Percentiles rank a stretch among this genome's conserved stretches.
These are phyloP conservation scores for Trametes sp. DNA, from an alignment of 1,284 basidiomycete species.

Conservation along the genomic window DNA sequence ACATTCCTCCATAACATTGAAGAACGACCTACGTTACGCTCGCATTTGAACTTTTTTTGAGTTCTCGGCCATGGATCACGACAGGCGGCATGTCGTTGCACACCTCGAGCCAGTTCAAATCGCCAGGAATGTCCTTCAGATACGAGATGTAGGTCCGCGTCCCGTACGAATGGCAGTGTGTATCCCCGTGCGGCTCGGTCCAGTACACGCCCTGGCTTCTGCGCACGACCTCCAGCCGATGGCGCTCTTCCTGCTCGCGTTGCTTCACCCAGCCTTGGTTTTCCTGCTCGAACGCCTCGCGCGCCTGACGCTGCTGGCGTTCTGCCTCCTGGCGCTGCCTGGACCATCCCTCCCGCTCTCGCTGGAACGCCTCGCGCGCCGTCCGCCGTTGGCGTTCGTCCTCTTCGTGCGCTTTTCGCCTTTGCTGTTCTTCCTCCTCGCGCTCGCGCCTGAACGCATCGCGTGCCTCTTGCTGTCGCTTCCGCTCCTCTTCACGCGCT, in stretches of 20 bases:
- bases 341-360: neutral
- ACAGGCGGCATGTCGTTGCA: slow-evolving; percentile 31
- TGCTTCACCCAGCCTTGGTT: neutral
- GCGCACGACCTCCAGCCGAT: slow-evolving; percentile 26
- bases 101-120: slow-evolving; percentile 25
- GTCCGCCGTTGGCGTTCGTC: neutral
- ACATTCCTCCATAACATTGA: no score
- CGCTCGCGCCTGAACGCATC: neutral
- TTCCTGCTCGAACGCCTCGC: neutral
- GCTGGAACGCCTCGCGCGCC: neutral
- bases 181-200: slow-evolving; percentile 24
- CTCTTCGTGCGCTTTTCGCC: neutral
- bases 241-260: slow-evolving; percentile 19
- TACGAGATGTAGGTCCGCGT: slow-evolving; percentile 28
- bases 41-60: slow-evolving; percentile 25
- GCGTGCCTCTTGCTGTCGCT: neutral
- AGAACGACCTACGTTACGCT: slow-evolving; percentile 18
- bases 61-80: slow-evolving; percentile 21
- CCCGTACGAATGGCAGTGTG: slow-evolving; percentile 26
- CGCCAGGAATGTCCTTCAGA: slow-evolving; percentile 24
- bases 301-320: slow-evolving; percentile 23
- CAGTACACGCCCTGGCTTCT: slow-evolving; percentile 30
- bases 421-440: neutral
- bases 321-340: no score
- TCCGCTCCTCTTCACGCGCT: neutral